Evolutionary conservation across 306 rosid species (phyloP).

Genomic region (Fragaria nilgerrensis): DNA sequence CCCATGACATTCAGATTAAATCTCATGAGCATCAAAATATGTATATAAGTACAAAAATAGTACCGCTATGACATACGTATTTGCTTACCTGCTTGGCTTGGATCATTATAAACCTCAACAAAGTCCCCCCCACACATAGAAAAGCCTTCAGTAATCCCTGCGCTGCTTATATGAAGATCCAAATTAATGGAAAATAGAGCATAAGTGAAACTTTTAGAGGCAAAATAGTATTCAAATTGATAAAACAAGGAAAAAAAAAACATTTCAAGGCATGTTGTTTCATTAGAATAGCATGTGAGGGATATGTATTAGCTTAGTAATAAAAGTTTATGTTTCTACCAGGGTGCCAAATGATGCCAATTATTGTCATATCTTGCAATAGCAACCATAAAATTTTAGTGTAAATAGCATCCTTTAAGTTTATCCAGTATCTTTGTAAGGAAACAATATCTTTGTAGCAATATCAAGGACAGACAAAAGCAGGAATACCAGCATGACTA

Average conservation of each 20-base stretch:
- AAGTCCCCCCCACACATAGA: conserved; percentile 99
- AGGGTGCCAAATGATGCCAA: neutral
- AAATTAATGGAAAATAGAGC: neutral
- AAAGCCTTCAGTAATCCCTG: conserved; percentile 96
- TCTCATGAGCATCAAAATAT: neutral
- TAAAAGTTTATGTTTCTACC: neutral
- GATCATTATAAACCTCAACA: conserved; percentile 82
- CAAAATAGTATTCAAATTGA: neutral
- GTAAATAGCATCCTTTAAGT: neutral
- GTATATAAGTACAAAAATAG: neutral
- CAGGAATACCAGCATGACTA: neutral
- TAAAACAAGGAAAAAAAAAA: neutral
- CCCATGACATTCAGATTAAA: neutral
- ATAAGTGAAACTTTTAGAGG: neutral
- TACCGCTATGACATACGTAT: neutral
- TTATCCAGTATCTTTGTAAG: neutral
- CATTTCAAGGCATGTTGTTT: neutral
- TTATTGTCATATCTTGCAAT: conserved; percentile 2
- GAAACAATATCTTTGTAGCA: neutral
- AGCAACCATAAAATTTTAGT: neutral
- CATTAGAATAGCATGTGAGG: neutral
- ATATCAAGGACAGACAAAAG: neutral
- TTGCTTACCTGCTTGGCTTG: conserved; percentile 73
- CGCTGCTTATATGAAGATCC: conserved; percentile 51
- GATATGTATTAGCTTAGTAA: neutral